Evolutionary conservation across 2,329 filamentous ascomycete species (phyloP).

Genomic region (Bisporella sp.): DNA sequence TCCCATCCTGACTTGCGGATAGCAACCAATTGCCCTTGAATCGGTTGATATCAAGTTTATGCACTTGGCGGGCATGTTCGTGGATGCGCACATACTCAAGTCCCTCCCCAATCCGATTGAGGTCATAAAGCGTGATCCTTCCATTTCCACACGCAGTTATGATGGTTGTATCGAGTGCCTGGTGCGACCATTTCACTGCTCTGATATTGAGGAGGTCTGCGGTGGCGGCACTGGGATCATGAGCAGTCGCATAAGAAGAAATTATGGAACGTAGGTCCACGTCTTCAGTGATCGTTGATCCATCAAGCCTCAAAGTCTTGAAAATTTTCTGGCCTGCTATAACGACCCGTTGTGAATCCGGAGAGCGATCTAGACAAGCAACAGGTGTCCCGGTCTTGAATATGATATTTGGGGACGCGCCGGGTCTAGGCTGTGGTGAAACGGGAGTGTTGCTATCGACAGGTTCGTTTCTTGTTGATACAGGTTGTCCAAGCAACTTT

Average conservation of each 20-base stretch:
- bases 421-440: slow-evolving; percentile 22
- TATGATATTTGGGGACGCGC: slow-evolving; percentile 46
- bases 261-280: slow-evolving; percentile 53
- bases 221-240: slow-evolving; percentile 32
- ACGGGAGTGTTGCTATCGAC: slow-evolving; percentile 16
- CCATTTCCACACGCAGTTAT: slow-evolving; percentile 59
- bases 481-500: slow-evolving; percentile 24
- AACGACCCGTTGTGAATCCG: slow-evolving; percentile 48
- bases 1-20: slow-evolving; percentile 58
- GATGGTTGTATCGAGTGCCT: slow-evolving; percentile 40
- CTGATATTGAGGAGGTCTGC: slow-evolving; percentile 57
- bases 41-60: slow-evolving; percentile 56
- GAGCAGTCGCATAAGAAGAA: slow-evolving; percentile 37
- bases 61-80: slow-evolving; percentile 57
- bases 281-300: slow-evolving; percentile 44
- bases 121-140: slow-evolving; percentile 58
- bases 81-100: slow-evolving; percentile 48
- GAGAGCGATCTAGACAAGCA: slow-evolving; percentile 49
- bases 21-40: slow-evolving; percentile 50
- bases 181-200: slow-evolving; percentile 51
- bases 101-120: slow-evolving; percentile 39
- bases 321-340: slow-evolving; percentile 55
- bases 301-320: slow-evolving; percentile 48
- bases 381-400: slow-evolving; percentile 47
- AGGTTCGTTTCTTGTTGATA: slow-evolving; percentile 13